Evolutionary conservation across 139 green algal genomes (phyloP).

Genomic region (Bryopsis sp.): DNA sequence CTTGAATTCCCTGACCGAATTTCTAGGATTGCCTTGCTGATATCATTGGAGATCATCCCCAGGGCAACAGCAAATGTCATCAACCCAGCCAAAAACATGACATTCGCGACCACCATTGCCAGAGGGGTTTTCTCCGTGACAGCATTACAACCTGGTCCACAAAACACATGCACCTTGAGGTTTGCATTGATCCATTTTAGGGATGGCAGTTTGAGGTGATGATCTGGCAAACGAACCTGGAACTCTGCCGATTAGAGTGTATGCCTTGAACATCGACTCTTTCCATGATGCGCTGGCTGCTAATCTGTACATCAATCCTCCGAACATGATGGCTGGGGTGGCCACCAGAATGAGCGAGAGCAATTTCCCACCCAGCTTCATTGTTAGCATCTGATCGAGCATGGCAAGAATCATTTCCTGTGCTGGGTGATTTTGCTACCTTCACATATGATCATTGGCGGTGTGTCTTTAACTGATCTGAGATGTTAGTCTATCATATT

Average conservation of each 20-base stretch:
- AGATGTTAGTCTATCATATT: too few relatives aligned
- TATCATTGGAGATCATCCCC: conserved; percentile 37
- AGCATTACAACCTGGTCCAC: conserved; percentile 10
- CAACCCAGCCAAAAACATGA: conserved; percentile 25
- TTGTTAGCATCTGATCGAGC: conserved; percentile 29
- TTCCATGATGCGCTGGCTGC: conserved; percentile 6
- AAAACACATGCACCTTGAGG: conserved; percentile 2
- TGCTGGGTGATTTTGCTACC: too few relatives aligned
- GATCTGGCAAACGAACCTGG: conserved; percentile 19
- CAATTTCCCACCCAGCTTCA: conserved; percentile 23
- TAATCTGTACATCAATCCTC: conserved; percentile 20
- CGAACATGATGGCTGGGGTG: conserved; percentile 22
- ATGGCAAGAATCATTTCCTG: too few relatives aligned
- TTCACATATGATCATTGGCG: too few relatives aligned
- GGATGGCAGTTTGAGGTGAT: neutral
- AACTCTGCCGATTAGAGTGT: conserved; percentile 22
- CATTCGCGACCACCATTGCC: conserved; percentile 10
- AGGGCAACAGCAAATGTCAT: conserved; percentile 36
- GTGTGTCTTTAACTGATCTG: too few relatives aligned
- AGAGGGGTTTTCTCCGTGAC: neutral
- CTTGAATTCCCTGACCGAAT: conserved; percentile 24
- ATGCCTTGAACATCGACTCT: conserved; percentile 19
- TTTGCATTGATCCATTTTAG: too few relatives aligned
- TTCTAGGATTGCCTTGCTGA: conserved; percentile 10
- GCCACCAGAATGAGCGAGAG: conserved; percentile 21